Conservation (phyloP, 352 stramenopile species). For the Globisporangium echinulatum region DNA sequence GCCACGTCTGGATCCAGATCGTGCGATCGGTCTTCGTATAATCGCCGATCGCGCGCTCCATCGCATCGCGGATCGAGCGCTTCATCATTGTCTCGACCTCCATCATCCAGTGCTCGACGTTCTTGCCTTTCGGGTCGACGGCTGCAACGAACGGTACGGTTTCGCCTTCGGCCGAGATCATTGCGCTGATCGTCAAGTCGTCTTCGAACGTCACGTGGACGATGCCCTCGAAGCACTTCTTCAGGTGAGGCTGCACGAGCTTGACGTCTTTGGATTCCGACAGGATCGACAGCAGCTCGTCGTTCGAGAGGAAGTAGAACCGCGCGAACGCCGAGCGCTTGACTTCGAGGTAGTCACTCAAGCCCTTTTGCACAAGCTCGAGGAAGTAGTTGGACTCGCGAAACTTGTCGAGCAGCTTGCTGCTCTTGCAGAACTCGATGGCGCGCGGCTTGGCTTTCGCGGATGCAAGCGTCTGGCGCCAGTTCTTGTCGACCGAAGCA, state of each 20-base stretch:
- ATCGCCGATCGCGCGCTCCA: slow-evolving; percentile 82
- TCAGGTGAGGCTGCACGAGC: slow-evolving; percentile 89
- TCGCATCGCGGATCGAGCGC: slow-evolving; percentile 83
- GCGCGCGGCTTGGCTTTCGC: slow-evolving; percentile 85
- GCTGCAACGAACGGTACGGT: slow-evolving; percentile 72
- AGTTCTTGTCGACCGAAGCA: slow-evolving; percentile 94
- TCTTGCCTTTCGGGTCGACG: slow-evolving; percentile 89
- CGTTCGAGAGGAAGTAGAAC: slow-evolving; percentile 94
- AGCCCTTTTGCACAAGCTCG: slow-evolving; percentile 89
- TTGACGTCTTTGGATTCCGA: slow-evolving; percentile 92
- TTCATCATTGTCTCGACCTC: slow-evolving; percentile 94
- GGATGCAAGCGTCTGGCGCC: slow-evolving; percentile 83
- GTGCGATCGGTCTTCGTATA: slow-evolving; percentile 81
- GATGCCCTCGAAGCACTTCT: slow-evolving; percentile 94
- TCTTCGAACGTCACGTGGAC: slow-evolving; percentile 86
- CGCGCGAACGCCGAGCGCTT: slow-evolving; percentile 89
- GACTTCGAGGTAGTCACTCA: slow-evolving; percentile 90
- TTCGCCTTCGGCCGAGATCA: slow-evolving; percentile 91
- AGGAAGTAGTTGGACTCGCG: slow-evolving; percentile 93
- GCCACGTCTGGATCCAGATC: slow-evolving; percentile 92
- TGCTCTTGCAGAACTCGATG: slow-evolving; percentile 92
- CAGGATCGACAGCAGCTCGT: slow-evolving; percentile 91
- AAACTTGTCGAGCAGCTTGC: slow-evolving; percentile 91
- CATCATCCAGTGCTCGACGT: slow-evolving; percentile 93
- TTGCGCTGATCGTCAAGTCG: slow-evolving; percentile 87